Base-by-base conservation (phyloP, 176 grass and related monocot genomes). In the Typha latifolia region DNA sequence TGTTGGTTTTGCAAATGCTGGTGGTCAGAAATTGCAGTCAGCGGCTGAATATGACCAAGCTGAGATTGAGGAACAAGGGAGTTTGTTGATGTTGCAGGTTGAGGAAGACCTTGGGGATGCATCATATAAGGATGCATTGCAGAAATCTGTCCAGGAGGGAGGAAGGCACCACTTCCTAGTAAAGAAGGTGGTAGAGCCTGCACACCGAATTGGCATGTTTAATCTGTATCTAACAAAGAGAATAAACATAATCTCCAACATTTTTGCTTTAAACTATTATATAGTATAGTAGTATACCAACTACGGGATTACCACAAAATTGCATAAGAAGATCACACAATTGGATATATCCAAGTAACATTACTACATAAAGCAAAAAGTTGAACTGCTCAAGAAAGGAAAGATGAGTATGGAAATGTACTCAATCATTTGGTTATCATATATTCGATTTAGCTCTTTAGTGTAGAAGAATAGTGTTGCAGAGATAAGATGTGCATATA, bases 71-170 rank as follows among this genome's bases (percentile, higher is more conserved):
- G 88, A 84, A 82, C 14, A 67, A 63, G 65, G 49, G 84, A 79
- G 76, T 87, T 91, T 26, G 88, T 79, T 0, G 81, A 84, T 14
- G 84, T 21, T 69, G 82, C 49, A 63, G 88, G 66, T 5, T 79
- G 84, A 73, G 81, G 88, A 65, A 91, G 71, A 53, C 84, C 70
- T 79, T 79, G 75, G 67, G 87, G 87, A 73, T 91, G 84, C 76
- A 87, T 70, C 81, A 91, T 69, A 73, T 84, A 87, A 73, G 88
- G 68, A 82, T 91, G 84, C 72, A 91, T 73, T 56, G 81, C 71
- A 47, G 84, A 12, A 49, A 91, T 84, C 59, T 84, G 84, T 0
- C 75, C 78, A 77, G 84, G 67, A 24, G 78, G 75, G 72, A 82
- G 68, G 75, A 85, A 90, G 26, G 78, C 75, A 74, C 79, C 66